A percentile compares a stretch with the other conserved stretches of the same genome.
phyloP scores from a whole-genome alignment of 2,329 filamentous ascomycete genomes.

The Verticillium klebahnii region DNA sequence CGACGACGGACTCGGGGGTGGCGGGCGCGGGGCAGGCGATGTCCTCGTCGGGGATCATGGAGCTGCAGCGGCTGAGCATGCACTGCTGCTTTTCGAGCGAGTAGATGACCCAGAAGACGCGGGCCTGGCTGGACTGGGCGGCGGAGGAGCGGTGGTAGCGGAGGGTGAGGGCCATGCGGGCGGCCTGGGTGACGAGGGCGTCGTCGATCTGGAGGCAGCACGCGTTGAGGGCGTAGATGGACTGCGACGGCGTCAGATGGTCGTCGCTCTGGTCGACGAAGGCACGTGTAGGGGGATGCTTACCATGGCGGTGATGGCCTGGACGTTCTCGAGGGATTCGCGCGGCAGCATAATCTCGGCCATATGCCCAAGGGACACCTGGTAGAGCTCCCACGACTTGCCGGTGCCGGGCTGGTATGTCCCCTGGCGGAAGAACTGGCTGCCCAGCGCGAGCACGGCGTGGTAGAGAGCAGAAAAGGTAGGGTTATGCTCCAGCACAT shows the following conservation, averaged over 20 bases:
- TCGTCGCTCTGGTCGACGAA: too few species aligned
- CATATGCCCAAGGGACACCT: conserved; percentile 13
- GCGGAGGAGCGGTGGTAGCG: conserved; percentile 21
- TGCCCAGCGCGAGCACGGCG: conserved; percentile 24
- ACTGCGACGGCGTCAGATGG: conserved; percentile 11
- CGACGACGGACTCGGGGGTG: conserved; percentile 24
- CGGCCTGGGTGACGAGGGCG: conserved; percentile 24
- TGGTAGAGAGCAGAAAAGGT: conserved; percentile 29
- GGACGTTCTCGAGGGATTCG: conserved; percentile 1
- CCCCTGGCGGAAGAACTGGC: conserved; percentile 22
- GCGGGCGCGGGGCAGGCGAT: conserved; percentile 28
- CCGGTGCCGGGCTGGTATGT: conserved; percentile 12
- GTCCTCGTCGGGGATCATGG: conserved; percentile 31
- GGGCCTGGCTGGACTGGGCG: conserved; percentile 9
- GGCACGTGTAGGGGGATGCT: not conserved
- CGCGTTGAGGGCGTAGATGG: conserved; percentile 28
- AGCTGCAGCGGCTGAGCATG: conserved; percentile 24
- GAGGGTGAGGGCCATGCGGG: conserved; percentile 25
- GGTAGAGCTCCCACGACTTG: conserved; percentile 15
- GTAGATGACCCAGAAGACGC: conserved; percentile 35
- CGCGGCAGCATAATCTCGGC: conserved; percentile 10
- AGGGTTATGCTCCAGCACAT: conserved; percentile 4
- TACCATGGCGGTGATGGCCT: conserved; percentile 5
- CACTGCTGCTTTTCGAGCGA: conserved; percentile 28
- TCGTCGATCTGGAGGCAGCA: conserved; percentile 28